phyloP scores from a whole-genome alignment of 2,329 filamentous ascomycete species.

The Cytospora piceicola region DNA sequence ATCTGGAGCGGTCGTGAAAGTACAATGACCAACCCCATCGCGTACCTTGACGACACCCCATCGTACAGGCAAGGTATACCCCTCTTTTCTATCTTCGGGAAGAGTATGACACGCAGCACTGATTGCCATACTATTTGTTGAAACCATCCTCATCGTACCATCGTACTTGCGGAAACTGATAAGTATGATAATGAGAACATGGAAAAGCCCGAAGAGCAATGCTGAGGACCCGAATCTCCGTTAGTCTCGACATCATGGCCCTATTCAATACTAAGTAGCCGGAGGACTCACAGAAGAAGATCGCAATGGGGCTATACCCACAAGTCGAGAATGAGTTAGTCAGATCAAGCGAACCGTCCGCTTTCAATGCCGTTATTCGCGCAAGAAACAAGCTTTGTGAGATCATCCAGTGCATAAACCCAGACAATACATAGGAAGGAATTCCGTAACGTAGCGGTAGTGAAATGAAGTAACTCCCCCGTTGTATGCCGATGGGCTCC shows the following conservation, averaged over 20 bases:
- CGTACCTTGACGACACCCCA: constrained; percentile 29
- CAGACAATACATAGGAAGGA: constrained; percentile 42
- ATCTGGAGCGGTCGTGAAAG: constrained; percentile 11
- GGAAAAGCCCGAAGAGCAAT: constrained; percentile 38
- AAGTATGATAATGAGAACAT: constrained; percentile 19
- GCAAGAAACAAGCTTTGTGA: constrained; percentile 52
- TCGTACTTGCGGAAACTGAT: constrained; percentile 37
- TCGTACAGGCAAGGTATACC: constrained; percentile 36
- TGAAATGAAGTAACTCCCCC: constrained; percentile 49
- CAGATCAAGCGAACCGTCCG: constrained; percentile 33
- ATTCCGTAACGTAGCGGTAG: constrained; percentile 50
- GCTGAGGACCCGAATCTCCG: not conserved
- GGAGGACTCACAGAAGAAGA: constrained; percentile 29
- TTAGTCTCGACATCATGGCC: not conserved
- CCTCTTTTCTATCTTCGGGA: constrained; percentile 32
- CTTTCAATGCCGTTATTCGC: constrained; percentile 39
- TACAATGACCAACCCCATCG: constrained; percentile 11
- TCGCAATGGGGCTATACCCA: constrained; percentile 39
- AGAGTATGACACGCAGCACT: constrained; percentile 39
- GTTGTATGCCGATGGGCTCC: constrained; percentile 44
- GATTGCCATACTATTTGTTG: constrained; percentile 40
- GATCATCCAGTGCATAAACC: constrained; percentile 52
- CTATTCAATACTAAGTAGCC: not conserved
- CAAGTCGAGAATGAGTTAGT: constrained; percentile 39
- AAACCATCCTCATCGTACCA: constrained; percentile 40